Percentiles rank a stretch among this genome's conserved stretches.
Evolutionary conservation across 768 basidiomycete species (phyloP).

Genomic region (Suillus subluteus): DNA sequence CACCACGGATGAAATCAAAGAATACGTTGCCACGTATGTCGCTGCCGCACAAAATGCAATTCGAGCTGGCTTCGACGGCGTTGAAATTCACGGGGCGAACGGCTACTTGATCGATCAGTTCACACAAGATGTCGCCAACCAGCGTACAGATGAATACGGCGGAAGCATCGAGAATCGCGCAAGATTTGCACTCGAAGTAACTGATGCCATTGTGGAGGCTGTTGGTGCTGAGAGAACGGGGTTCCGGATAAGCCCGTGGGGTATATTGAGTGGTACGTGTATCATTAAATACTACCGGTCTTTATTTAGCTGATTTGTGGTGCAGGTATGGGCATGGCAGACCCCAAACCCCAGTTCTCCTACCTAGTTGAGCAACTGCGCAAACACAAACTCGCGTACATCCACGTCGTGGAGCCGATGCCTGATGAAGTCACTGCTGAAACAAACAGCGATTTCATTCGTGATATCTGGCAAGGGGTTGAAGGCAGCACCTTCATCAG

Average conservation of each 20-base stretch:
- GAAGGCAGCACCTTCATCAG: slow-evolving; percentile 42
- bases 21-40: slow-evolving; percentile 32
- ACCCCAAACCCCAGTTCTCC: slow-evolving; percentile 58
- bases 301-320: slow-evolving; percentile 19
- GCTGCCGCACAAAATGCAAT: slow-evolving; percentile 40
- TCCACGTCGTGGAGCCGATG: slow-evolving; percentile 53
- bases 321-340: slow-evolving; percentile 53
- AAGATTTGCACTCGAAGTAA: slow-evolving; percentile 58
- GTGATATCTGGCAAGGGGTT: slow-evolving; percentile 43
- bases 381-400: slow-evolving; percentile 48
- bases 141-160: slow-evolving; percentile 67
- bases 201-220: slow-evolving; percentile 51
- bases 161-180: slow-evolving; percentile 64
- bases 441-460: slow-evolving; percentile 45
- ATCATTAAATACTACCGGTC: neutral
- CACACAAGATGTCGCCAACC: slow-evolving; percentile 57
- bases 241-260: slow-evolving; percentile 64
- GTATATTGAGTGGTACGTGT: slow-evolving; percentile 19
- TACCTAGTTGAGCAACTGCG: slow-evolving; percentile 48
- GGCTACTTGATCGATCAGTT: slow-evolving; percentile 64
- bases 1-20: slow-evolving; percentile 35
- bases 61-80: slow-evolving; percentile 49
- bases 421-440: slow-evolving; percentile 16
- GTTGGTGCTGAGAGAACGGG: slow-evolving; percentile 59
- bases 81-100: slow-evolving; percentile 48